Evolutionary conservation across 805 yeast species (phyloP).

Genomic region (Saturnispora mendoncae): DNA sequence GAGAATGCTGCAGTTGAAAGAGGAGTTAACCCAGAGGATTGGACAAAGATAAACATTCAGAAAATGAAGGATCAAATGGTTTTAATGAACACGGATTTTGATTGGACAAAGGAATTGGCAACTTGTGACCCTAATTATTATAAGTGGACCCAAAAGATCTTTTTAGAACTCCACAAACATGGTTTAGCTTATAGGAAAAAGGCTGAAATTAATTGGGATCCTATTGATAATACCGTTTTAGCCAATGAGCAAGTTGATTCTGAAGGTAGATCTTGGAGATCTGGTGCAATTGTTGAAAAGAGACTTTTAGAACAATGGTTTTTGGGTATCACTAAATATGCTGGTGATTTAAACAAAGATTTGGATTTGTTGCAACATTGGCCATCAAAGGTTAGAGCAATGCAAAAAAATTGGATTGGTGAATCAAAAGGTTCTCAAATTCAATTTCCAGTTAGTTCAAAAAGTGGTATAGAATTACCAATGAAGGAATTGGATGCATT

Average conservation of each 20-base stretch:
- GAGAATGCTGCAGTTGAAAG: constrained; percentile 96
- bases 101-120: constrained; percentile 85
- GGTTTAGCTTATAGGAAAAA: constrained; percentile 80
- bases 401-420: constrained; percentile 96
- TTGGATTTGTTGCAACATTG: constrained; percentile 54
- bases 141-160: constrained; percentile 86
- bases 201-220: constrained; percentile 97
- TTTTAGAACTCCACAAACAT: constrained; percentile 58
- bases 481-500: constrained; percentile 40
- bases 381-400: constrained; percentile 82
- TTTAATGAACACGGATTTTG: constrained; percentile 74
- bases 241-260: constrained; percentile 96
- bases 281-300: constrained; percentile 91
- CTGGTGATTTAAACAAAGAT: constrained; percentile 58
- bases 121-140: constrained; percentile 86
- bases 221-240: constrained; percentile 85
- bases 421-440: constrained; percentile 74
- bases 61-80: constrained; percentile 82
- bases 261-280: constrained; percentile 90
- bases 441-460: constrained; percentile 31
- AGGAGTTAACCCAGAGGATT: constrained; percentile 62
- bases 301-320: constrained; percentile 85
- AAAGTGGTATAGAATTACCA: constrained; percentile 14
- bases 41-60: constrained; percentile 77
- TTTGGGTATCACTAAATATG: constrained; percentile 77